Percentiles rank a stretch among this genome's conserved stretches.
Evolutionary conservation across 2,329 filamentous ascomycete species (phyloP).

Genomic region (Moelleriella libera): DNA sequence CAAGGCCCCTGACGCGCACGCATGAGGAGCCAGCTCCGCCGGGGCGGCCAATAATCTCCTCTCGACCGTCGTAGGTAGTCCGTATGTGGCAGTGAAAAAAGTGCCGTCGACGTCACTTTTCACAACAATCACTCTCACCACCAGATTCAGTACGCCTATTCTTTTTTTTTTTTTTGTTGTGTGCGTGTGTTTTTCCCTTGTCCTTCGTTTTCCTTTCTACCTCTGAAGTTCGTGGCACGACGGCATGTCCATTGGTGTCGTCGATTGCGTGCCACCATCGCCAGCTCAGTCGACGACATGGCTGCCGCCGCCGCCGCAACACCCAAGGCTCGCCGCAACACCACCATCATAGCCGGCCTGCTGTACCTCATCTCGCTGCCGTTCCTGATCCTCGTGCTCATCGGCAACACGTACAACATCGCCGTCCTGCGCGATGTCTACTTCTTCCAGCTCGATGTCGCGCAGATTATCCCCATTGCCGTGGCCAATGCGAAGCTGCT

Average conservation of each 20-base stretch:
- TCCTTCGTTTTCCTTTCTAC: not conserved
- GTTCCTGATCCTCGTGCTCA: slow-evolving; percentile 66
- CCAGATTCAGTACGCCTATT: not conserved
- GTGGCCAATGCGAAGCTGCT: slow-evolving; percentile 62
- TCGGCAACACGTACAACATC: slow-evolving; percentile 57
- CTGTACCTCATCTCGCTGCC: slow-evolving; percentile 62
- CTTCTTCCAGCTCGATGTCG: slow-evolving; percentile 74
- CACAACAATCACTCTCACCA: not conserved
- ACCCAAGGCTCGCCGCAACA: slow-evolving; percentile 33
- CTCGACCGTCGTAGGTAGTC: too few species aligned
- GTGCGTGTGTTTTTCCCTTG: not conserved
- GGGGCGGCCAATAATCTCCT: too few species aligned
- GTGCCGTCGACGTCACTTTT: not conserved
- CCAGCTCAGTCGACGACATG: not conserved
- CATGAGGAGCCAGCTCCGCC: too few species aligned
- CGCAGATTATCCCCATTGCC: slow-evolving; percentile 62
- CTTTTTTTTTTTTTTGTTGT: not conserved
- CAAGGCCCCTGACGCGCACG: too few species aligned
- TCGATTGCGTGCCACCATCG: too few species aligned
- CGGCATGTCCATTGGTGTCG: too few species aligned
- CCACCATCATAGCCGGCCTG: slow-evolving; percentile 49
- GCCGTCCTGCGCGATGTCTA: slow-evolving; percentile 55
- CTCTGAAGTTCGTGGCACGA: too few species aligned
- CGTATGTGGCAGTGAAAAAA: not conserved
- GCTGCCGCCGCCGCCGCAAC: slow-evolving; percentile 8